Evolutionary conservation across 192 early-diverging fungal species (phyloP), one percentile per base, ranked within the genome.

Genomic region (Coemansia brasiliensis): DNA sequence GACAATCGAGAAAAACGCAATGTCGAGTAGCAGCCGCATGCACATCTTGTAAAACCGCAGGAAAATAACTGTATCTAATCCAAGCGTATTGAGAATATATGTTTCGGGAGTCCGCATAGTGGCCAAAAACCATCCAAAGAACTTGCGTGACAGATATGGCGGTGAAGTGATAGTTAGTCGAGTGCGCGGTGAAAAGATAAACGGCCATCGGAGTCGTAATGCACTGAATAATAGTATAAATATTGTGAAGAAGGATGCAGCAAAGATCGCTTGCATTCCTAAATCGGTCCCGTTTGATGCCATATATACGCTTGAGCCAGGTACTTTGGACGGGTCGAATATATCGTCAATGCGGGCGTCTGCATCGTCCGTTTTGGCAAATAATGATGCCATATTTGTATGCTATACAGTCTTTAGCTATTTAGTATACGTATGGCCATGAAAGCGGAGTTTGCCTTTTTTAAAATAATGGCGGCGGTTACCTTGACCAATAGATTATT

Each of bases 31-130:
- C 60, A 79, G 55, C 18, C 69, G 59, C 57, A 70, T 72, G 40
- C 79, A 72, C 69, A 81, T 67, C 20, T 76, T 81, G 48, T 75
- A 76, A 60, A 82, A 82, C 20, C 80, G 60, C 61, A 82, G 42
- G 26, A 78, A 82, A 18, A 82, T 59, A 44, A 82, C 72, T 6
- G 67, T 66, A 38, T 82, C 80, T 46, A 82, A 62, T 0, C 80
- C 80, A 25, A 82, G 42, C 10, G 80, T 78, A 26, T 78, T 73
- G 48, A 82, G 67, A 8, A 82, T 69, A 38, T 74, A 72, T 10
- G 75, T 66, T 51, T 82, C 80, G 15, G 80, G 66, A 40, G 80
- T 78, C 25, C 63, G 63, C 60, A 77, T 63, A 3, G 70, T 72
- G 12, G 74, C 69, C 42, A 70, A 22, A 3, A 82, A 22, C 80